A percentile compares a stretch with the other conserved stretches of the same genome.
phyloP scores from a whole-genome alignment of 495 filamentous ascomycete species.

The Aspergillus asperescens region DNA sequence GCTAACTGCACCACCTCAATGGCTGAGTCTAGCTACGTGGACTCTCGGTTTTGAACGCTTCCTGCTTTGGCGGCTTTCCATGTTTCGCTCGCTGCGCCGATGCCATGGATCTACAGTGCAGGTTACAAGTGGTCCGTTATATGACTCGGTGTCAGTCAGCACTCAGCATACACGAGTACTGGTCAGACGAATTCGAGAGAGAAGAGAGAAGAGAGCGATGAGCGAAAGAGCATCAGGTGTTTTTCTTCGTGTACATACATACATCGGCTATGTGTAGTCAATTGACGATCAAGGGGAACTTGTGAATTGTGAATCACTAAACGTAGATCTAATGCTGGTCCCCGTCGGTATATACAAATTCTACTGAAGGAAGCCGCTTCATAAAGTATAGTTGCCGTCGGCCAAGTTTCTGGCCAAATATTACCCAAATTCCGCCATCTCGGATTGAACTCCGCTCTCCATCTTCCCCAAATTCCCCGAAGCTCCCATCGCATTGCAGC shows the following conservation, averaged over 20 bases:
- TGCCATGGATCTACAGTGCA: slow-evolving; percentile 4
- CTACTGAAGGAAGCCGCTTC: too few relatives aligned
- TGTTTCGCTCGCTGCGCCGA: not conserved
- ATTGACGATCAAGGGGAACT: slow-evolving; percentile 16
- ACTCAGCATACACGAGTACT: not conserved
- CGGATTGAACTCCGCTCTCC: slow-evolving; percentile 3
- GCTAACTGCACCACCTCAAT: slow-evolving; percentile 6
- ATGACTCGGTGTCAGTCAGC: not conserved
- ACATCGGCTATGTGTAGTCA: slow-evolving; percentile 22
- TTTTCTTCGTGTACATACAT: slow-evolving; percentile 23
- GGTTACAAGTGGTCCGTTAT: slow-evolving; percentile 2
- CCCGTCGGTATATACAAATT: too few relatives aligned
- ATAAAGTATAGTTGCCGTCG: too few relatives aligned
- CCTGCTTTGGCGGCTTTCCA: not conserved
- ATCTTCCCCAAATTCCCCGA: slow-evolving; percentile 1
- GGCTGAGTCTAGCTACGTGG: not conserved
- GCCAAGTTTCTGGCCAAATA: too few relatives aligned
- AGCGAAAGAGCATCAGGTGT: slow-evolving; percentile 5
- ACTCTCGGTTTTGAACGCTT: not conserved
- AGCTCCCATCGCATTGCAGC: too few relatives aligned
- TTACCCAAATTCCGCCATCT: too few relatives aligned
- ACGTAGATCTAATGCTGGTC: not conserved
- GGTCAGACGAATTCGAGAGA: not conserved
- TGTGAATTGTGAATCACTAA: too few relatives aligned
- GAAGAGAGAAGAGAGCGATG: not conserved